phyloP scores from a whole-genome alignment of 305 asterid species.

The Caryopteris hybrid region DNA sequence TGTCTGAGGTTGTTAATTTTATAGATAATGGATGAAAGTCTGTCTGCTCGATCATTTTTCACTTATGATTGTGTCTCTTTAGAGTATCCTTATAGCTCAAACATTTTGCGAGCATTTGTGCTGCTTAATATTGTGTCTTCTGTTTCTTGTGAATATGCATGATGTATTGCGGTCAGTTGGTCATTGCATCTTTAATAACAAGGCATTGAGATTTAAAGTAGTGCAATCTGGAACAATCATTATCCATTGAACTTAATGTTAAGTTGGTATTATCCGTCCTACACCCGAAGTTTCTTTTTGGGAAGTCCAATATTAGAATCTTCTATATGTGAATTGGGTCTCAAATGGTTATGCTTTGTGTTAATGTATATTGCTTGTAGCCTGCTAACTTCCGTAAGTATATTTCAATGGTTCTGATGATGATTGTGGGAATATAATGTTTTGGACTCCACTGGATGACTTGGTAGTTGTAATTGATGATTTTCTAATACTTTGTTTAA shows the following conservation, averaged over 20 bases:
- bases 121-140: not conserved
- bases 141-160: not conserved
- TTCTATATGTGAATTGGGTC: not conserved
- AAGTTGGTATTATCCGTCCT: not conserved
- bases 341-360: not conserved
- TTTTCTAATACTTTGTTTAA: slow-evolving; percentile 1
- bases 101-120: not conserved
- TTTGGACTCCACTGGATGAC: slow-evolving; percentile 1
- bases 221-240: not conserved
- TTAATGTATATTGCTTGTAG: not conserved
- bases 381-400: not conserved
- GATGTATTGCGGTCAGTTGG: not conserved
- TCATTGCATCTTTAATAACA: not conserved
- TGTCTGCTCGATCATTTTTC: slow-evolving; percentile 1
- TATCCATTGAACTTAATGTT: not conserved
- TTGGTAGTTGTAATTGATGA: slow-evolving; percentile 9
- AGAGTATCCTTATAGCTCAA: not conserved
- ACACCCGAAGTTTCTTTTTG: not conserved
- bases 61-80: not conserved
- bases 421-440: not conserved
- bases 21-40: not conserved
- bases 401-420: not conserved
- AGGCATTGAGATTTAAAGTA: not conserved
- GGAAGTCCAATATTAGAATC: not conserved
- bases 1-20: not conserved